These are phyloP conservation scores for Halteria grandinella DNA, from an alignment of 73 alveolate genomes.

Conservation along the genomic window DNA sequence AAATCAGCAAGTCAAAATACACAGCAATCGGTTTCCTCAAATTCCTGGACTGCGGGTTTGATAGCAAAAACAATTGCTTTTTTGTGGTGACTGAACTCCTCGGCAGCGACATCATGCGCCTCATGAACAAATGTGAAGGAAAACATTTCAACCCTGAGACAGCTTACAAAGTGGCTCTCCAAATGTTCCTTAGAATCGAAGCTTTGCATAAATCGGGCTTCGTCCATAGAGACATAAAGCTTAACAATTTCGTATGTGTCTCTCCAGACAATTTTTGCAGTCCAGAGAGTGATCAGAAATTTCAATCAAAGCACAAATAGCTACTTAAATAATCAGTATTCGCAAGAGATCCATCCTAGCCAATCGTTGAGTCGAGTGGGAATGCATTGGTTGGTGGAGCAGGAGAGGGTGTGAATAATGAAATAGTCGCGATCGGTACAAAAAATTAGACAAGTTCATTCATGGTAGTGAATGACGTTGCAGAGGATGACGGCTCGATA, in stretches of 20 bases:
- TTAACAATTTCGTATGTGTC: slow-evolving; percentile 17
- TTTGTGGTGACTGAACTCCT: slow-evolving; percentile 38
- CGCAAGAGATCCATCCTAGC: too few relatives aligned
- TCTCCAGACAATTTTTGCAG: too few relatives aligned
- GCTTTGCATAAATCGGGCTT: slow-evolving; percentile 27
- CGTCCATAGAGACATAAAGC: slow-evolving; percentile 47
- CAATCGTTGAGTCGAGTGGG: too few relatives aligned
- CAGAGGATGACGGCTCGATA: slow-evolving; percentile 27
- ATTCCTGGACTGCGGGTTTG: slow-evolving; percentile 30
- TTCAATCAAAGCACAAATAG: too few relatives aligned
- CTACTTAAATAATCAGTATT: too few relatives aligned
- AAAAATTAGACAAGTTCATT: too few relatives aligned
- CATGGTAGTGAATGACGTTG: too few relatives aligned
- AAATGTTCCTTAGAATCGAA: slow-evolving; percentile 34
- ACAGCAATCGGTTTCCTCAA: slow-evolving; percentile 19
- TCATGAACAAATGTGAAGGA: slow-evolving; percentile 18
- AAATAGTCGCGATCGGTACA: not conserved
- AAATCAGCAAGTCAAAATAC: not conserved
- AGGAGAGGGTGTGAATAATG: not conserved
- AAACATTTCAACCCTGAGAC: slow-evolving; percentile 13
- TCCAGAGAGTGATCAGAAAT: too few relatives aligned
- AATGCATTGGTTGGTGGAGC: not conserved
- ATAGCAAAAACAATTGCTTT: not conserved
- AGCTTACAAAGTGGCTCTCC: slow-evolving; percentile 21
- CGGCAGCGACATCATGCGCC: not conserved